phyloP scores from a whole-genome alignment of 257 asterid genomes.

The Knoxia roxburghii region DNA sequence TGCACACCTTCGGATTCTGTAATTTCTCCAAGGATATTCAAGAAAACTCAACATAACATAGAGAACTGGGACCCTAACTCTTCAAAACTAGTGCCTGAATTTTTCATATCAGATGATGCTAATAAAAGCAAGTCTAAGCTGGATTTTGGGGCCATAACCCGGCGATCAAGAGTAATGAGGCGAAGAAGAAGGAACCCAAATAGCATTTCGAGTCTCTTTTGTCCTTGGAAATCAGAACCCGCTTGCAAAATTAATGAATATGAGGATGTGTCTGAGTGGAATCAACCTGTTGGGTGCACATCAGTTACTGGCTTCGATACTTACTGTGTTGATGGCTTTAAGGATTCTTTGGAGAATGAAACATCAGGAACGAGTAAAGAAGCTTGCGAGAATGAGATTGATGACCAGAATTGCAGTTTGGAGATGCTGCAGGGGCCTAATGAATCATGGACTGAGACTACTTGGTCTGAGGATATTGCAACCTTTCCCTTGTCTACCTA shows the following conservation, averaged over 20 bases:
- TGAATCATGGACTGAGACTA: neutral
- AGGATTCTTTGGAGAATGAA: slow-evolving; percentile 8
- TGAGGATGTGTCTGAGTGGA: neutral
- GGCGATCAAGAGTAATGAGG: slow-evolving; percentile 15
- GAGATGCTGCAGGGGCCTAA: slow-evolving; percentile 1
- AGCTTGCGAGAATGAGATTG: slow-evolving; percentile 6
- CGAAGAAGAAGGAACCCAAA: slow-evolving; percentile 12
- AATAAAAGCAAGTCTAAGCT: neutral
- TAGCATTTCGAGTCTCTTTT: slow-evolving; percentile 11
- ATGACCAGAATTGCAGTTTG: slow-evolving; percentile 11
- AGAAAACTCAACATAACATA: neutral
- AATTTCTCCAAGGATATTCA: neutral
- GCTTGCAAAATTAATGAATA: neutral
- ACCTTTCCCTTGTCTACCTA: neutral
- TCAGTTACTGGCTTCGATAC: neutral
- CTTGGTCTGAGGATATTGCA: neutral
- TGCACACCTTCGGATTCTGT: neutral
- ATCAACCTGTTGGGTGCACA: neutral
- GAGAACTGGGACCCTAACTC: slow-evolving; percentile 18
- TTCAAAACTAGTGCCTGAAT: neutral
- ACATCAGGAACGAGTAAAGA: slow-evolving; percentile 7
- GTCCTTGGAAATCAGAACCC: slow-evolving; percentile 5
- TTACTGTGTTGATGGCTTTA: neutral
- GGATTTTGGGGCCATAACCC: slow-evolving; percentile 14
- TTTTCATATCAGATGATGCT: neutral